Conservation (phyloP, 371 early-diverging fungal genomes). For the Rhizopus arrhizus region DNA sequence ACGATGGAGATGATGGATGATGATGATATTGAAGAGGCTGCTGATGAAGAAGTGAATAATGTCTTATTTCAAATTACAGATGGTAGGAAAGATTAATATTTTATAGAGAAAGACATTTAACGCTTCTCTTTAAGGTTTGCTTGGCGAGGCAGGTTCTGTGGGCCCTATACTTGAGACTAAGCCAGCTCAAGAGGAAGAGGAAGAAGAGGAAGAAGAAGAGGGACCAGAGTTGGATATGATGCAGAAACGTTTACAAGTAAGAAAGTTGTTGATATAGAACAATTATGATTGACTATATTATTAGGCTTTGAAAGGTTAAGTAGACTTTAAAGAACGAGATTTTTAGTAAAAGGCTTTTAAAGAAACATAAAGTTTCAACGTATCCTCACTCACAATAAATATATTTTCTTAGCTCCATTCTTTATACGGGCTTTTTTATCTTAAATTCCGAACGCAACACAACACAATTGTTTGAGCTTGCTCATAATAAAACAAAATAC, state of each 20-base stretch:
- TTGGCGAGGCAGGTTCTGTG: conserved; percentile 72
- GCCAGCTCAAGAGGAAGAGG: conserved; percentile 43
- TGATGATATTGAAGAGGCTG: conserved; percentile 91
- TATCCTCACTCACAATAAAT: no score
- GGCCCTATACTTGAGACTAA: conserved; percentile 57
- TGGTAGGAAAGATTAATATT: conserved; percentile 52
- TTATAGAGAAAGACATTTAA: background rate
- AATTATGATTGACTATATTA: background rate
- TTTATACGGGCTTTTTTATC: no score
- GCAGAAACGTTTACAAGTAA: conserved; percentile 82
- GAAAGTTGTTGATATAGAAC: background rate
- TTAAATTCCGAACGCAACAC: no score
- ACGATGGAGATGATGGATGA: conserved; percentile 87
- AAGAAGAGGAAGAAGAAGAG: conserved; percentile 64
- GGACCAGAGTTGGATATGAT: conserved; percentile 82
- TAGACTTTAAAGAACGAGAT: no score
- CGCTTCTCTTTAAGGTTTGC: conserved; percentile 48
- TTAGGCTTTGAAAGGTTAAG: conserved; percentile 43
- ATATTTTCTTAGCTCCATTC: no score
- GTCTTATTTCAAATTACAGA: conserved; percentile 88
- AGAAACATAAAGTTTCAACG: no score
- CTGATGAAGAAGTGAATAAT: conserved; percentile 91
- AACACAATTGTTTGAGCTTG: no score
- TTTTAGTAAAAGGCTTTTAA: no score
- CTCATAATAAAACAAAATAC: no score